Conservation (phyloP, 1,284 basidiomycete species). For the Boletus smithii region DNA sequence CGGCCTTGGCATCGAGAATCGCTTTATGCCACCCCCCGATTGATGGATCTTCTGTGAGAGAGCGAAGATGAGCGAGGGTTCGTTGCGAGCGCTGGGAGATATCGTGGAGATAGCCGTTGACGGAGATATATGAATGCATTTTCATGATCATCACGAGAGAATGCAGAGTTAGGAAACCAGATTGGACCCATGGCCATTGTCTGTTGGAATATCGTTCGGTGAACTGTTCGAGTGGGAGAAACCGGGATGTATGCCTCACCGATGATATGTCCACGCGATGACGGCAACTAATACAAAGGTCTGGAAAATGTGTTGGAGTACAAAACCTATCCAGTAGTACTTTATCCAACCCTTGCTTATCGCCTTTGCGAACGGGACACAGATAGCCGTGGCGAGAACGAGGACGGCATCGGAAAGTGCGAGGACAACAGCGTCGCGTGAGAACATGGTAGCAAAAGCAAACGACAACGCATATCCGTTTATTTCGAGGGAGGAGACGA, state of each 20-base stretch:
- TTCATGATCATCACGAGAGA: constrained; percentile 93
- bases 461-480: constrained; percentile 79
- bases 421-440: constrained; percentile 78
- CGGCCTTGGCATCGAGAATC: constrained; percentile 42
- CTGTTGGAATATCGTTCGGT: constrained; percentile 36
- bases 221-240: constrained; percentile 1
- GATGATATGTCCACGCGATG: constrained; percentile 82
- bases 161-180: constrained; percentile 93
- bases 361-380: constrained; percentile 81
- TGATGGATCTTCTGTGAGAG: constrained; percentile 39
- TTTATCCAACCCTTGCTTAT: constrained; percentile 74
- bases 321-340: constrained; percentile 72
- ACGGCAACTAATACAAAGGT: constrained; percentile 64
- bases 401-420: constrained; percentile 84
- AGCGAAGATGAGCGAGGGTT: constrained; percentile 45
- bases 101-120: constrained; percentile 82
- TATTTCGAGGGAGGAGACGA: constrained; percentile 71
- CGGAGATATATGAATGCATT: constrained; percentile 90
- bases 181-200: constrained; percentile 98
- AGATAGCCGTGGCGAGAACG: constrained; percentile 71
- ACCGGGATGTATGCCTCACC: constrained; percentile 39
- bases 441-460: constrained; percentile 85
- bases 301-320: constrained; percentile 80
- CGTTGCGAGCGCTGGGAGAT: constrained; percentile 46
- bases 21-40: constrained; percentile 67